phyloP scores from a whole-genome alignment of 2,329 filamentous ascomycete genomes.

The Xylariaceae sp. region DNA sequence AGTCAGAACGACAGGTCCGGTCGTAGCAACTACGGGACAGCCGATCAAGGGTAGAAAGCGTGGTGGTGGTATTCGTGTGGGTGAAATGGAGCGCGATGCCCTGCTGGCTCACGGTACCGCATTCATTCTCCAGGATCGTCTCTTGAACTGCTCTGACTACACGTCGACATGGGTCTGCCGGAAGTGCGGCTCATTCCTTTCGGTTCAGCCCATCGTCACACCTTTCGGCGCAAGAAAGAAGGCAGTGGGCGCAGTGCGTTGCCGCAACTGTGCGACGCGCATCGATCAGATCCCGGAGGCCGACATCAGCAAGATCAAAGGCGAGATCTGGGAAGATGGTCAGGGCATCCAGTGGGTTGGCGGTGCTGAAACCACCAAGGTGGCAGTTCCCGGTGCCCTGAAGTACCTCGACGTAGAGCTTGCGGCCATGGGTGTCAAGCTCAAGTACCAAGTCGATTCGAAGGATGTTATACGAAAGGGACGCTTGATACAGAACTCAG shows the following conservation, averaged over 20 bases:
- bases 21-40: slow-evolving; percentile 85
- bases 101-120: slow-evolving; percentile 92
- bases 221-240: slow-evolving; percentile 60
- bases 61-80: slow-evolving; percentile 96
- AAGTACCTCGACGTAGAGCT: slow-evolving; percentile 93
- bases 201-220: slow-evolving; percentile 73
- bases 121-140: slow-evolving; percentile 87
- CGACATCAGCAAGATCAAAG: slow-evolving; percentile 52
- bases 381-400: slow-evolving; percentile 88
- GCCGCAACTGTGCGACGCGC: slow-evolving; percentile 67
- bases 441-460: slow-evolving; percentile 68
- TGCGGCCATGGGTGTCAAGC: slow-evolving; percentile 90
- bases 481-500: slow-evolving; percentile 37
- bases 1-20: slow-evolving; percentile 89
- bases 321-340: slow-evolving; percentile 89
- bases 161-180: slow-evolving; percentile 85
- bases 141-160: slow-evolving; percentile 97
- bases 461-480: slow-evolving; percentile 61
- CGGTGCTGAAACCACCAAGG: slow-evolving; percentile 83
- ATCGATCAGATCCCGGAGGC: slow-evolving; percentile 54
- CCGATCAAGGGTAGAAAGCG: slow-evolving; percentile 95
- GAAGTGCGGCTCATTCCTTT: slow-evolving; percentile 83
- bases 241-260: slow-evolving; percentile 66
- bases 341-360: slow-evolving; percentile 78
- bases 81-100: slow-evolving; percentile 98